These are phyloP conservation scores for Aristolochia contorta DNA, from an alignment of 164 flowering plant species.

Conservation along the genomic window DNA sequence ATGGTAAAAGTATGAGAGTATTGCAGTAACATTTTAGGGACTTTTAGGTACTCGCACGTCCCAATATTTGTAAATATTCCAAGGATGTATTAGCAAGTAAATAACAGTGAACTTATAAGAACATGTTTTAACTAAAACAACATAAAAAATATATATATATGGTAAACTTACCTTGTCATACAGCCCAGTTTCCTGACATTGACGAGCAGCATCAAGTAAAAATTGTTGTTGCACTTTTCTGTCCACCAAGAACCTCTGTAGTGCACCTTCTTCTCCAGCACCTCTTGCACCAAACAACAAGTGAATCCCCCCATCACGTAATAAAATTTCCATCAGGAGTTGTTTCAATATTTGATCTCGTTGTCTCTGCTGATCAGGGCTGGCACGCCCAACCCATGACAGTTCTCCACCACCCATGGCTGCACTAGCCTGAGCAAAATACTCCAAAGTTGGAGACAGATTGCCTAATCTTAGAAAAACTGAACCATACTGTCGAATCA, in stretches of 20 bases:
- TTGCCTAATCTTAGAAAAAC: slow-evolving; percentile 52
- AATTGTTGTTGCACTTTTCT: slow-evolving; percentile 51
- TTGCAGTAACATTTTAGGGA: too few relatives aligned
- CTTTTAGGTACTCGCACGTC: too few relatives aligned
- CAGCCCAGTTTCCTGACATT: slow-evolving; percentile 82
- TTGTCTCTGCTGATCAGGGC: slow-evolving; percentile 77
- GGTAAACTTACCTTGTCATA: slow-evolving; percentile 71
- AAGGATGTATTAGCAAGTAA: too few relatives aligned
- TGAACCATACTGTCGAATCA: slow-evolving; percentile 93
- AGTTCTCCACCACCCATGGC: slow-evolving; percentile 88
- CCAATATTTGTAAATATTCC: too few relatives aligned
- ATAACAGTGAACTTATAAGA: too few relatives aligned
- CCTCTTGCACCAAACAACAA: slow-evolving; percentile 85
- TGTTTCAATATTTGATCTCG: slow-evolving; percentile 78
- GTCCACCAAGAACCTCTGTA: slow-evolving; percentile 65
- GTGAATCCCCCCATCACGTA: slow-evolving; percentile 73
- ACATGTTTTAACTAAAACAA: neutral
- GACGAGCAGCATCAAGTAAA: slow-evolving; percentile 86
- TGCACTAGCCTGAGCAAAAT: slow-evolving; percentile 95
- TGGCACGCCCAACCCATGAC: slow-evolving; percentile 79
- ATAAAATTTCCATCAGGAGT: slow-evolving; percentile 71
- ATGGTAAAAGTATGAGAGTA: too few relatives aligned
- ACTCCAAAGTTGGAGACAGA: slow-evolving; percentile 69
- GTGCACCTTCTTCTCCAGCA: slow-evolving; percentile 88
- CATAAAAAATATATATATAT: neutral